phyloP scores from a whole-genome alignment of 208 protist genomes.

The Leishmania mexicana region DNA sequence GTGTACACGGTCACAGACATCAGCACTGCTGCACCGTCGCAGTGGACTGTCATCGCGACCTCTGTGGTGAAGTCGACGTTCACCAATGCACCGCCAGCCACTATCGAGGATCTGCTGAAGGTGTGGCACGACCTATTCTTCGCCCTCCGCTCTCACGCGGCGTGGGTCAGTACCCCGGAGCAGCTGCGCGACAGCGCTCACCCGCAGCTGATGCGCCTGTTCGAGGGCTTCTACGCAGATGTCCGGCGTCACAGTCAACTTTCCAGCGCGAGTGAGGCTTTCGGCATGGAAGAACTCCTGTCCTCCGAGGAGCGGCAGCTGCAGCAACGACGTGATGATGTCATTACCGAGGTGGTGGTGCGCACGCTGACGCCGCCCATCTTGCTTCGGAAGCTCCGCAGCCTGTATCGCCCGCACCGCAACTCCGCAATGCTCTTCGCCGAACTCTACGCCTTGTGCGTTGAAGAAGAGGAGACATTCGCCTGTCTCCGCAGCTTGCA shows the following conservation, averaged over 20 bases:
- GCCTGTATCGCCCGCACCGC: conserved; percentile 34
- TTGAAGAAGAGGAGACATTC: conserved; percentile 23
- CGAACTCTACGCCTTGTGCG: conserved; percentile 35
- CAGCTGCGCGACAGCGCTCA: conserved; percentile 21
- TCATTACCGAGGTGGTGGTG: conserved; percentile 4
- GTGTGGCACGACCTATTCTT: conserved; percentile 66
- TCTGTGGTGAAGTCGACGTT: neutral
- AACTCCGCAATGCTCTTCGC: conserved; percentile 30
- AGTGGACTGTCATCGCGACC: conserved; percentile 7
- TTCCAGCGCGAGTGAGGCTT: neutral
- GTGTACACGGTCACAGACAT: conserved; percentile 14
- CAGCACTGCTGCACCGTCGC: conserved; percentile 3
- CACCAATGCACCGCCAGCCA: neutral
- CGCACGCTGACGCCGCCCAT: conserved; percentile 40
- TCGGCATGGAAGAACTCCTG: no score
- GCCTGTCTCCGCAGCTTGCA: neutral
- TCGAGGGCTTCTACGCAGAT: conserved; percentile 29
- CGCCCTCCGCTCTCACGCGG: conserved; percentile 30
- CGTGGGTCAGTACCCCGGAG: conserved; percentile 8
- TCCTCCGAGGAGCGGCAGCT: neutral
- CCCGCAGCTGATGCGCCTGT: conserved; percentile 21
- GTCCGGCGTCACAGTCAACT: neutral
- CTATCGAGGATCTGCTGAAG: conserved; percentile 14
- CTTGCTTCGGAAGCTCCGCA: conserved; percentile 36
- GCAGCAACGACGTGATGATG: neutral